These are phyloP conservation scores for Solanum peruvianum DNA, from an alignment of 257 asterid species.

Conservation along the genomic window DNA sequence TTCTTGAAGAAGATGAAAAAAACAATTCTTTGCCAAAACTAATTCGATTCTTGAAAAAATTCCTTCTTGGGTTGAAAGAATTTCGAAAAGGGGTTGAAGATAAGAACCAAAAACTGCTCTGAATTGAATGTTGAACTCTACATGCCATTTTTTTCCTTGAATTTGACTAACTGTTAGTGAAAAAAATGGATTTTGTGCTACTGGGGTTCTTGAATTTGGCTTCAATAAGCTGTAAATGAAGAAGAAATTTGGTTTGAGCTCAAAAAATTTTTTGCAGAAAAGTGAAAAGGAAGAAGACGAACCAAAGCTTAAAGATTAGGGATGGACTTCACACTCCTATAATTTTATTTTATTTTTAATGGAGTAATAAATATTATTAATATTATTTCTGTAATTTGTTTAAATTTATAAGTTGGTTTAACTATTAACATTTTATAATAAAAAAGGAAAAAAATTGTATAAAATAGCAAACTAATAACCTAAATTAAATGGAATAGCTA, in stretches of 20 bases:
- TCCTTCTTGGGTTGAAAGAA: slow-evolving; percentile 5
- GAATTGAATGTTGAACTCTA: slow-evolving; percentile 49
- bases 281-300: background rate
- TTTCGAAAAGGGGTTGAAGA: slow-evolving; percentile 11
- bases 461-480: too few species aligned
- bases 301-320: background rate
- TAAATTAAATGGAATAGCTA: too few species aligned
- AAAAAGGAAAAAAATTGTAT: too few species aligned
- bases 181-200: background rate
- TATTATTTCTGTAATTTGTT: background rate
- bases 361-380: background rate
- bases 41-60: slow-evolving; percentile 16
- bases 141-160: slow-evolving; percentile 31
- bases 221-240: background rate
- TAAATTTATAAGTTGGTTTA: background rate
- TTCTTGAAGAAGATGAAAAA: slow-evolving; percentile 5
- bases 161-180: background rate
- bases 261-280: background rate
- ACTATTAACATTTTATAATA: background rate
- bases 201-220: background rate
- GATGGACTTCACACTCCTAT: background rate
- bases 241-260: background rate
- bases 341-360: too few species aligned
- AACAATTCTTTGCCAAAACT: background rate
- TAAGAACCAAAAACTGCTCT: slow-evolving; percentile 39